Conservation (phyloP, 2,329 filamentous ascomycete species). For the Diaporthe citriasiana region DNA sequence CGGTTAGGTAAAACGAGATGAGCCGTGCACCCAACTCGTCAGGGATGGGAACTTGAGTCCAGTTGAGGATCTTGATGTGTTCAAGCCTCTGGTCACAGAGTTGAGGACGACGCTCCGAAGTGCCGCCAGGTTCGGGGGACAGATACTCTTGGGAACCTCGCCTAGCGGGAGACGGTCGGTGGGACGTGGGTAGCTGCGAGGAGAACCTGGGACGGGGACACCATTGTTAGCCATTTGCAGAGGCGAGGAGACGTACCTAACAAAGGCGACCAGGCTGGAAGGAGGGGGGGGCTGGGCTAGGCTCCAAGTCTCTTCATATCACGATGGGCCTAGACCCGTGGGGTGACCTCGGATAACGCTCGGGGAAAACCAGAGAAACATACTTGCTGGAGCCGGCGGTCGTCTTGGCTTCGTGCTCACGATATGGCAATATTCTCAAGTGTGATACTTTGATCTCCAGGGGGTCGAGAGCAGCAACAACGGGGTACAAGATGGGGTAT, state of each 20-base stretch:
- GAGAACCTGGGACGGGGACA: not conserved
- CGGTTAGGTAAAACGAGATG: slow-evolving; percentile 42
- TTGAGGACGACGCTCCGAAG: not conserved
- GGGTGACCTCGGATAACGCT: not conserved
- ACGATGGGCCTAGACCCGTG: not conserved
- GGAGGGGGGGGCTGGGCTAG: not conserved
- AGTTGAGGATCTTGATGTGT: slow-evolving; percentile 36
- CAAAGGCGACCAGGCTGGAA: not conserved
- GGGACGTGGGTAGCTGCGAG: slow-evolving; percentile 11
- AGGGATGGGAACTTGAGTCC: slow-evolving; percentile 39
- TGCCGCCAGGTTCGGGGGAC: not conserved
- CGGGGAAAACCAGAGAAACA: not conserved
- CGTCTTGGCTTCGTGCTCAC: not conserved
- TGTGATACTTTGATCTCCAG: not conserved
- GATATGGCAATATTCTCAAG: not conserved
- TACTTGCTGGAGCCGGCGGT: not conserved
- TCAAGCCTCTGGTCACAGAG: slow-evolving; percentile 40
- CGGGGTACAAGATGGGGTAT: slow-evolving; percentile 37
- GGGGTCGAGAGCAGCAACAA: not conserved
- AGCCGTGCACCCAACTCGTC: slow-evolving; percentile 38
- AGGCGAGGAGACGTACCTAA: not conserved
- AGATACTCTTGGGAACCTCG: not conserved
- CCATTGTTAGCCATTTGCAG: not conserved
- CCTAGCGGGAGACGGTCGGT: not conserved
- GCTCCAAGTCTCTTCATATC: not conserved